A percentile compares a stretch with the other conserved stretches of the same genome.
Evolutionary conservation across 2,329 filamentous ascomycete genomes (phyloP).

Genomic region (Cladophialophora psammophila): DNA sequence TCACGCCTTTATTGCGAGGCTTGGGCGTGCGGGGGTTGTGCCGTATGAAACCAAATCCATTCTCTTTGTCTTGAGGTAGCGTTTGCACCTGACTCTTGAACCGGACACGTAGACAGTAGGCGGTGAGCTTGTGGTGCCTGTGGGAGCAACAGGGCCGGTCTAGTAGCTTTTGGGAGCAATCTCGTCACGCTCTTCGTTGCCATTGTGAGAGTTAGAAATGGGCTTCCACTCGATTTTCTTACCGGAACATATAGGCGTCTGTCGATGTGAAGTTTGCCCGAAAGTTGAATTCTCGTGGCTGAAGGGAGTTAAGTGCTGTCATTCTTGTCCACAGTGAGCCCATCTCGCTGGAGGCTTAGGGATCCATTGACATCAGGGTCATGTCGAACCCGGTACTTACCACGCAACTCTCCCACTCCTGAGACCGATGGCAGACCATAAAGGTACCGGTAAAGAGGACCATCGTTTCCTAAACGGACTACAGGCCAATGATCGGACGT

Average conservation of each 20-base stretch:
- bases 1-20: conserved; percentile 59
- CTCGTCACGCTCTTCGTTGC: conserved; percentile 18
- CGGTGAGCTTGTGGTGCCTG: conserved; percentile 33
- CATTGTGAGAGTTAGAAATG: conserved; percentile 15
- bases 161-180: conserved; percentile 19
- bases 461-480: neutral
- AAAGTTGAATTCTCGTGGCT: neutral
- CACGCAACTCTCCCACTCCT: neutral
- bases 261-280: neutral
- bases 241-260: neutral
- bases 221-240: neutral
- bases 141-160: conserved; percentile 7
- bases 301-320: neutral
- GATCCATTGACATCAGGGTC: neutral
- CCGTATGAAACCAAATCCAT: conserved; percentile 60
- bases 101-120: conserved; percentile 23
- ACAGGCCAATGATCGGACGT: neutral
- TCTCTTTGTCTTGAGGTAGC: conserved; percentile 58
- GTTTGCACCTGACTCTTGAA: conserved; percentile 41
- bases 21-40: conserved; percentile 59
- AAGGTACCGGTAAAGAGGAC: neutral
- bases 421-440: neutral
- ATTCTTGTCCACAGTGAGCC: neutral
- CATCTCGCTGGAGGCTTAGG: neutral
- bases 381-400: neutral